Evolutionary conservation across 1,284 basidiomycete genomes (phyloP), one percentile per base, ranked within the genome.

Genomic region (Puccinia triticina): DNA sequence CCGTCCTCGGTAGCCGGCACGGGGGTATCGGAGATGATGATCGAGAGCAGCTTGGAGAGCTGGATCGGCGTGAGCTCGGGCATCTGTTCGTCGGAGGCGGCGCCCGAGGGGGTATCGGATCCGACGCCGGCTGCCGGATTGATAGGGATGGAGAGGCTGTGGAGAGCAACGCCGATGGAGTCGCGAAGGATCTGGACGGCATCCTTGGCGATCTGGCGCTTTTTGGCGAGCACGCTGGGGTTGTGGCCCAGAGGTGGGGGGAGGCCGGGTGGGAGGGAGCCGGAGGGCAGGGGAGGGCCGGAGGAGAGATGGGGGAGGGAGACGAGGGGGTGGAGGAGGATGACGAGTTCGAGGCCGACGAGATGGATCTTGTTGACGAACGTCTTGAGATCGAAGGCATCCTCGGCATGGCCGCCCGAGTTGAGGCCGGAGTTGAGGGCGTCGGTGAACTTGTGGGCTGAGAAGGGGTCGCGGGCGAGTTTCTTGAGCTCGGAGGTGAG

Each of bases 401-500:
- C 90, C 87, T 93, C 93, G 75, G 91, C 88, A 85, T 94, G 92
- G 72, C 92, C 91, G 83, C 84, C 18, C 76, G 83, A 86, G 93
- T 93, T 76, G 34, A 81, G 71, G 75, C 92, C 93, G 85, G 92
- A 92, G 89, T 94, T 92, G 83, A 95, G 90, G 76, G 92, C 93
- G 87, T 94, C 93, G 84, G 92, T 90, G 87, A 94, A 94, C 84
- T 93, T 91, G 88, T 93, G 92, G 83, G 93, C 92, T 66, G 94
- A 90, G 87, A 91, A 91, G 83, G 94, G 94, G 89, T 95, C 94
- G 84, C 93, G 92, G 85, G 93, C 91, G 74, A 95, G 91, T 80
- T 93, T 91, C 86, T 94, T 92, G 2, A 91, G 92, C 88, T 95
- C 94, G 88, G 94, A 93, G n/a, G 93, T 90, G 43, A 95, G 90